These are phyloP conservation scores for Rubia tinctorum DNA, from an alignment of 305 asterid species.

Conservation along the genomic window DNA sequence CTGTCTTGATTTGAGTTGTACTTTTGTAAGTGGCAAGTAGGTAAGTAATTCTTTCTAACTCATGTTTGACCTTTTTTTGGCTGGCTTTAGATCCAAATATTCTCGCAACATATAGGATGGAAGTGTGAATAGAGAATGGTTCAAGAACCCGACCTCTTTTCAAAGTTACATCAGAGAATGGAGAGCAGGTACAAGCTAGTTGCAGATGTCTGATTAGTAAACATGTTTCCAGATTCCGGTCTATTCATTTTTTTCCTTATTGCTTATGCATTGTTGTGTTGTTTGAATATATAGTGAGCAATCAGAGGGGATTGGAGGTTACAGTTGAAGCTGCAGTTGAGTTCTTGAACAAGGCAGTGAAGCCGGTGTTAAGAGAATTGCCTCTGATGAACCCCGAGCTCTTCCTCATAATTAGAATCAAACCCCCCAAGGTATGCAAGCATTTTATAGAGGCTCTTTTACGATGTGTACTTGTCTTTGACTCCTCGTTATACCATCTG, in stretches of 20 bases:
- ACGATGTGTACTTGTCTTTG: too few species aligned
- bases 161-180: constrained; percentile 70
- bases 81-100: constrained; percentile 64
- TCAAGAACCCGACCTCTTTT: constrained; percentile 63
- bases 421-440: neutral
- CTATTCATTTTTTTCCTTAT: too few species aligned
- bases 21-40: neutral
- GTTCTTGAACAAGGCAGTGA: too few species aligned
- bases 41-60: neutral
- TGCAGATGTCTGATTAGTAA: constrained; percentile 14
- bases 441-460: too few species aligned
- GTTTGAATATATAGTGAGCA: too few species aligned
- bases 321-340: too few species aligned
- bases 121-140: constrained; percentile 68
- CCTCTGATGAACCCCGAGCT: too few species aligned
- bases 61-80: constrained; percentile 21
- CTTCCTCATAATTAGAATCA: too few species aligned
- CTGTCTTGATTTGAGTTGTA: constrained; percentile 7
- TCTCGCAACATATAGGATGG: constrained; percentile 66
- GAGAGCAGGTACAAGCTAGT: constrained; percentile 70
- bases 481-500: too few species aligned
- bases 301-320: too few species aligned
- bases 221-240: constrained; percentile 13
- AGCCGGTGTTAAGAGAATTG: too few species aligned
- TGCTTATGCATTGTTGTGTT: too few species aligned